Base-by-base conservation (phyloP, 305 asterid species). In the Plantago lanceolata region DNA sequence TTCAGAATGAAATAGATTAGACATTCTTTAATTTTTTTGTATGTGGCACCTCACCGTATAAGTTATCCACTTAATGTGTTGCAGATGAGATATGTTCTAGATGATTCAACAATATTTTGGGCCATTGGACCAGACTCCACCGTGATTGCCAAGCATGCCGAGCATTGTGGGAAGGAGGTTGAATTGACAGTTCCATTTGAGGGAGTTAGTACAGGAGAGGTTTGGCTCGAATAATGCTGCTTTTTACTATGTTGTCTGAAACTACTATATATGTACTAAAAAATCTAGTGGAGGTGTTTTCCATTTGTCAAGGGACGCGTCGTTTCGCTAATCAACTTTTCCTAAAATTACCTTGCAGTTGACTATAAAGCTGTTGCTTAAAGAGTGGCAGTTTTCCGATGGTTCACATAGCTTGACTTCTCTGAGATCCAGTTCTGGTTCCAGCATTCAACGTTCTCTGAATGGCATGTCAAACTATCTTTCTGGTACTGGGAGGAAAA, bases 361-460 rank as follows among this genome's bases (percentile, higher is more conserved):
- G 83, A 76, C 81, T 0, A 88, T 90, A 79, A 90, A 78, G 78
- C 96, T 94, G 59, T 75, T 76, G 51, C 79, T 90, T 68, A 94
- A 94, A 72, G 99, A 94, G 79, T 94, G 99, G 99, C 93, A 86
- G 53, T 94, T 84, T 81, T 72, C 99, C 45, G 96, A 94, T 76
- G 99, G 97, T 54, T 85, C 90, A 26, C 89, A 76, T 66, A 82
- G 85, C 88, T 70, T 59, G 48, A 71, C 71, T 56, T 26, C 61
- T 56, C 6, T 29, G 54, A 73, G 66, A 71, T 65, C 76, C 29
- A 76, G 69, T 57, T 50, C 70, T 17, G 70, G 90, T 73, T 82
- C 89, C 33, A 55, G 59, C 37, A 5, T 56, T 61, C 77, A 64
- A 44, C 83, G 64, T 62, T 74, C 95, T 14, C 66, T 81, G 44